Evolutionary conservation across 352 stramenopile species (phyloP).

Genomic region (Phytopythium chamaehyphon): DNA sequence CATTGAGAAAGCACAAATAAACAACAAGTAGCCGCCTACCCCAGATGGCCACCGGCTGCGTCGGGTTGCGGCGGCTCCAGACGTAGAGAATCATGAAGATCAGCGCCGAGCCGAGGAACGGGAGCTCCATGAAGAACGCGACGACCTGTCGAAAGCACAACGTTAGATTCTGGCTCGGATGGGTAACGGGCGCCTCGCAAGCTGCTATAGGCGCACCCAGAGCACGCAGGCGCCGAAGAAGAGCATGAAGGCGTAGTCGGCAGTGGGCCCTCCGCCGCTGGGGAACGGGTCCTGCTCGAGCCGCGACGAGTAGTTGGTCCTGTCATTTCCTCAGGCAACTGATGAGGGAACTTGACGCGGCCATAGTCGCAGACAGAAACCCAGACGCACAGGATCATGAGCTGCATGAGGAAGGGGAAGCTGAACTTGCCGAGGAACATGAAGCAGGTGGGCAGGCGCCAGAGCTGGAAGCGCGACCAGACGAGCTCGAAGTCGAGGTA

Average conservation of each 20-base stretch:
- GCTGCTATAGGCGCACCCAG: constrained; percentile 48
- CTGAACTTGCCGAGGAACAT: constrained; percentile 87
- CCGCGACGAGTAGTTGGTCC: constrained; percentile 78
- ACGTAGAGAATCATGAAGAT: constrained; percentile 92
- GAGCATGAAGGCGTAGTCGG: constrained; percentile 89
- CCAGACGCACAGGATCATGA: constrained; percentile 83
- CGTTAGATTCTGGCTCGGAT: background rate
- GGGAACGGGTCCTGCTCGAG: constrained; percentile 85
- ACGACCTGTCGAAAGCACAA: no score
- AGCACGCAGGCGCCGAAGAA: constrained; percentile 77
- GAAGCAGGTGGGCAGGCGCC: constrained; percentile 86
- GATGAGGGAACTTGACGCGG: no score
- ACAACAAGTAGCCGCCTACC: no score
- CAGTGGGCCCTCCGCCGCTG: constrained; percentile 68
- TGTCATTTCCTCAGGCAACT: no score
- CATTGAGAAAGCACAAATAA: no score
- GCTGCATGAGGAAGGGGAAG: constrained; percentile 89
- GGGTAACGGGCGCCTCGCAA: background rate
- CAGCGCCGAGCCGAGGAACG: constrained; percentile 79
- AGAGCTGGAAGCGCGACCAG: constrained; percentile 86
- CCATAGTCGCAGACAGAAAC: background rate
- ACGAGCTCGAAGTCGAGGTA: constrained; percentile 86
- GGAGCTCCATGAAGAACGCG: constrained; percentile 78
- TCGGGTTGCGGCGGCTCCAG: constrained; percentile 86
- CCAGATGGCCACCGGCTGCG: constrained; percentile 79